Conservation (phyloP, 2,329 filamentous ascomycete genomes). For the Lasiodiplodia theobromae region DNA sequence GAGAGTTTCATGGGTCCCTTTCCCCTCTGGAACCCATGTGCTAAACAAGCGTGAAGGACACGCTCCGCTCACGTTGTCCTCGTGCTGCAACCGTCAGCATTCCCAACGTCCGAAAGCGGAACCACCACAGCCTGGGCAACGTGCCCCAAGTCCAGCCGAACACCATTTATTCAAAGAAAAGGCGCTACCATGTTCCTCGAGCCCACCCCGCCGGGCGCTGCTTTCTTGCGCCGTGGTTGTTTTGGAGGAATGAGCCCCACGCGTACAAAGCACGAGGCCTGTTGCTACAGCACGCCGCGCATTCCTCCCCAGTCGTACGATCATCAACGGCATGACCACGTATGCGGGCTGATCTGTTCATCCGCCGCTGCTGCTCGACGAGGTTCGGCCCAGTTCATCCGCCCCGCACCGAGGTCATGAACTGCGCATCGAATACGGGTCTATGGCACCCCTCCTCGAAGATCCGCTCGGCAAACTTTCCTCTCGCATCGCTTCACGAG, state of each 20-base stretch:
- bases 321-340: constrained; percentile 10
- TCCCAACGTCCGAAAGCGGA: constrained; percentile 5
- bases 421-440: background rate
- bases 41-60: constrained; percentile 14
- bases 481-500: background rate
- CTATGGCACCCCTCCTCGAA: background rate
- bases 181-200: constrained; percentile 14
- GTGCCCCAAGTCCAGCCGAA: constrained; percentile 1
- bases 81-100: constrained; percentile 21
- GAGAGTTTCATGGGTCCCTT: background rate
- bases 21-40: background rate
- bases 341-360: constrained; percentile 6
- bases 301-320: constrained; percentile 21
- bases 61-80: constrained; percentile 20
- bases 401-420: background rate
- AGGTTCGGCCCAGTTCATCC: background rate
- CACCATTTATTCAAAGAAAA: constrained; percentile 19
- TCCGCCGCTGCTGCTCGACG: background rate
- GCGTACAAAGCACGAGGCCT: constrained; percentile 17
- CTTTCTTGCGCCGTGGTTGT: background rate
- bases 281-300: constrained; percentile 3
- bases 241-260: constrained; percentile 13
- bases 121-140: constrained; percentile 15
- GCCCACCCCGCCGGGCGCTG: background rate
- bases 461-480: constrained; percentile 22